A percentile compares a stretch with the other conserved stretches of the same genome.
These are phyloP conservation scores for Puccinia triticina DNA, from an alignment of 1,284 basidiomycete genomes.

Conservation along the genomic window DNA sequence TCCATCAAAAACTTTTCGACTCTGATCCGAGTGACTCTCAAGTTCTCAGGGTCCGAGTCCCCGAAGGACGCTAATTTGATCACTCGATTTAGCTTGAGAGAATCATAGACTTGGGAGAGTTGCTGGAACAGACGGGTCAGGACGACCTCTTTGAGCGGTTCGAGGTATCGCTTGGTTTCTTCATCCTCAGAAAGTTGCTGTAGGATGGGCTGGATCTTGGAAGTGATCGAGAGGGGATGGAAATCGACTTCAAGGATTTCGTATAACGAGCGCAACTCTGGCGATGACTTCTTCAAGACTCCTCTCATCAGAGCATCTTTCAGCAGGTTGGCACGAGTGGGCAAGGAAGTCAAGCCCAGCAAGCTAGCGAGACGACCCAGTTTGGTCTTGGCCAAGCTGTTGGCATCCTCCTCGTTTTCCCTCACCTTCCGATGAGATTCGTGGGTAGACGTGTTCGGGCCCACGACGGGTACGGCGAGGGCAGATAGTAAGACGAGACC, in stretches of 20 bases:
- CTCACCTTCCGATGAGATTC: slow-evolving; percentile 65
- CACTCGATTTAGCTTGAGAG: slow-evolving; percentile 77
- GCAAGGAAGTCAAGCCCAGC: slow-evolving; percentile 80
- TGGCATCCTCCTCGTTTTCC: slow-evolving; percentile 56
- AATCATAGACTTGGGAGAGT: slow-evolving; percentile 90
- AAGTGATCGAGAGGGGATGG: slow-evolving; percentile 87
- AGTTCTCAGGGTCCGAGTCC: slow-evolving; percentile 70
- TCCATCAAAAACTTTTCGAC: slow-evolving; percentile 78
- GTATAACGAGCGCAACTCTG: slow-evolving; percentile 80
- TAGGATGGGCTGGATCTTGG: slow-evolving; percentile 80
- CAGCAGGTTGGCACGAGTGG: slow-evolving; percentile 81
- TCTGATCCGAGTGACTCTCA: slow-evolving; percentile 57
- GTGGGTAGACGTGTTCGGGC: slow-evolving; percentile 63
- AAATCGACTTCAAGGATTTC: slow-evolving; percentile 90
- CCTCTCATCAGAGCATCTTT: slow-evolving; percentile 84
- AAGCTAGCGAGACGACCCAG: slow-evolving; percentile 79
- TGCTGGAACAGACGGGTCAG: slow-evolving; percentile 91
- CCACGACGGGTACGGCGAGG: slow-evolving; percentile 87
- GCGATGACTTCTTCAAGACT: slow-evolving; percentile 77
- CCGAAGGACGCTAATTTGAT: slow-evolving; percentile 67
- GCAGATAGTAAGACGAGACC: slow-evolving; percentile 91
- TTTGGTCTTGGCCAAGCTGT: slow-evolving; percentile 66
- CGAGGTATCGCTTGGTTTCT: slow-evolving; percentile 72
- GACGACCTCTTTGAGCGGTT: slow-evolving; percentile 86
- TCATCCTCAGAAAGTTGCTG: slow-evolving; percentile 66